A percentile compares a stretch with the other conserved stretches of the same genome.
Conservation (phyloP, 2,329 filamentous ascomycete genomes). For the Decorospora gaudefroyi region DNA sequence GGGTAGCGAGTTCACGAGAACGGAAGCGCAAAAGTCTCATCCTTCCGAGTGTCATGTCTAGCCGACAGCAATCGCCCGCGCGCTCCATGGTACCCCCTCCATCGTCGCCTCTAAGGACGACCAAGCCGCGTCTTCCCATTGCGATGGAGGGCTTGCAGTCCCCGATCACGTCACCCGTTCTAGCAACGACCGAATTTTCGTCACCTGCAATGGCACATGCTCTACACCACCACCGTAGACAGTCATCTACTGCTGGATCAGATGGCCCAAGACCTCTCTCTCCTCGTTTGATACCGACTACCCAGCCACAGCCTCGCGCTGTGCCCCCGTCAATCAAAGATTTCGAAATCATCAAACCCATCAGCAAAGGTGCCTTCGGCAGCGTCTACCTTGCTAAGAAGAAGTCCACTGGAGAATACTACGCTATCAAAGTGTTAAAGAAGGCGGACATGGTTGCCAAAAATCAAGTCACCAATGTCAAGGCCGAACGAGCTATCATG, state of each 20-base stretch:
- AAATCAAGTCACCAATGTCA: constrained; percentile 98
- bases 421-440: constrained; percentile 96
- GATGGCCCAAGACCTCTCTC: constrained; percentile 71
- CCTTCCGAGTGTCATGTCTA: constrained; percentile 76
- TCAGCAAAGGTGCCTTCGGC: constrained; percentile 97
- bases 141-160: constrained; percentile 71
- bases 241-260: constrained; percentile 88
- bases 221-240: constrained; percentile 75
- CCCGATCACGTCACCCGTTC: constrained; percentile 85
- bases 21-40: constrained; percentile 86
- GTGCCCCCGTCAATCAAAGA: constrained; percentile 97
- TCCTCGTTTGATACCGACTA: constrained; percentile 75
- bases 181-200: constrained; percentile 79
- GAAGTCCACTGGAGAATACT: constrained; percentile 97
- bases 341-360: constrained; percentile 99
- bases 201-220: constrained; percentile 66
- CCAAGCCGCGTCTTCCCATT: constrained; percentile 73
- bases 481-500: constrained; percentile 98
- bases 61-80: constrained; percentile 86
- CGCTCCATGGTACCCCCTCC: constrained; percentile 69
- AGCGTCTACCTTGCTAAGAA: constrained; percentile 98
- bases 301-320: constrained; percentile 82
- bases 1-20: constrained; percentile 77
- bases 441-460: constrained; percentile 99
- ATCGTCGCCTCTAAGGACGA: constrained; percentile 83